A percentile compares a stretch with the other conserved stretches of the same genome.
Conservation (phyloP, 805 yeast species). For the Suhomyces sp. region DNA sequence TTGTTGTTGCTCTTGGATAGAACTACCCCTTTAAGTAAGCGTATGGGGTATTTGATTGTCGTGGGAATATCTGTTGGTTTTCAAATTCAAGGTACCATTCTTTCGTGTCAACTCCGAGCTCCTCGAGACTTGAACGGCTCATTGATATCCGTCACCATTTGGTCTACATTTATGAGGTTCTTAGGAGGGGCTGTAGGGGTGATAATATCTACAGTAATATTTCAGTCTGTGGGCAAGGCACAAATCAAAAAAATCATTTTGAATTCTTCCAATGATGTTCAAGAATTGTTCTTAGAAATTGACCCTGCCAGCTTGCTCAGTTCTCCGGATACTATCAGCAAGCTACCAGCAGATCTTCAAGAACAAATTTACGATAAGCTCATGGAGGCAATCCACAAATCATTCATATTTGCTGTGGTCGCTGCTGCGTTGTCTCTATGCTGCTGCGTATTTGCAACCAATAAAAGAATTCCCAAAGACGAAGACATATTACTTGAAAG, state of each 20-base stretch:
- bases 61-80: slow-evolving; percentile 16
- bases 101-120: slow-evolving; percentile 17
- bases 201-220: slow-evolving; percentile 9
- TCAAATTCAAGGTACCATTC: slow-evolving; percentile 14
- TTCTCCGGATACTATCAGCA: slow-evolving; percentile 9
- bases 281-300: slow-evolving; percentile 5
- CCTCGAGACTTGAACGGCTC: slow-evolving; percentile 14
- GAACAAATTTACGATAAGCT: slow-evolving; percentile 6
- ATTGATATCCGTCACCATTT: slow-evolving; percentile 13
- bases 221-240: slow-evolving; percentile 6
- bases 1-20: slow-evolving; percentile 9
- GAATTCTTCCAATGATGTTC: slow-evolving; percentile 5
- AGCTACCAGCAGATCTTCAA: slow-evolving; percentile 8
- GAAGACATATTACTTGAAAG: slow-evolving; percentile 5
- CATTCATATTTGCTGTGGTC: slow-evolving; percentile 11
- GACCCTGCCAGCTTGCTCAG: slow-evolving; percentile 8
- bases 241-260: slow-evolving; percentile 5
- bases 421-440: slow-evolving; percentile 8
- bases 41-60: slow-evolving; percentile 15
- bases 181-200: slow-evolving; percentile 15
- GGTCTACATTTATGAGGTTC: slow-evolving; percentile 13
- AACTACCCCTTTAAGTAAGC: slow-evolving; percentile 3
- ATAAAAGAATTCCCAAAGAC: slow-evolving; percentile 13
- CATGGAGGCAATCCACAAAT: slow-evolving; percentile 11
- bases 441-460: slow-evolving; percentile 13